Base-by-base conservation (phyloP, 2,329 filamentous ascomycete species). In the Graphiopsis chlorocephala region DNA sequence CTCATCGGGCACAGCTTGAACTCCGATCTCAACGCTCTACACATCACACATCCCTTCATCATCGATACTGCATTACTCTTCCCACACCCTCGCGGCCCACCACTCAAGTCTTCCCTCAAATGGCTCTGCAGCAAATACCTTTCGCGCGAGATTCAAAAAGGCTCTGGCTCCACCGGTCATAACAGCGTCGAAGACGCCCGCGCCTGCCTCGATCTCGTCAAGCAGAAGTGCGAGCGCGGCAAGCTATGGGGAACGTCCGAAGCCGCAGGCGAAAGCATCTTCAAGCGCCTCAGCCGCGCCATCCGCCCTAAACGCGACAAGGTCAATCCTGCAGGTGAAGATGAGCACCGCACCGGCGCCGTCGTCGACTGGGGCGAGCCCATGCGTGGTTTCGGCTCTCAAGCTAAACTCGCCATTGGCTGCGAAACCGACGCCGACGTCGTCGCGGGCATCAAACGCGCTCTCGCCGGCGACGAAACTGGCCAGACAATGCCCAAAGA, bases 191-290 rank as follows among this genome's bases (percentile, higher is more conserved):
- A 99, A 77, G 95, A 99, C 76, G 93, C 95, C 15, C 88, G 85
- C 69, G 93, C 95, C 2, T 96, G 93, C 68, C 87, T 99, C 15
- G 93, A 98, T 72, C 88, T 99, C 1, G 88, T 98, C 56, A 96
- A 95, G 78, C 89, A 94, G 74, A 99, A 99, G 77, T 97, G 94
- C 76, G 93, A 98, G 76, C 95, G 91, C 78, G 95, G 95, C 47
- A 91, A 90, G 68, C 79, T 83, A 26, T 99, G 93, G 91, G 95
- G 92, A 38, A 90, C 89, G 0, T 87, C 87, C 58, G 92, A 96
- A 50, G 84, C 88, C 1, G 88, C 88, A 53, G 89, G 88, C 47
- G 95, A 99, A 79, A 94, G 92, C 70, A 87, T 99, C 58, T 99
- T 98, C 82, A 90, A 89, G 70, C 88, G 94, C 11, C 83, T 99